Base-by-base conservation (phyloP, 2,329 filamentous ascomycete species). In the Cercospora sp. region DNA sequence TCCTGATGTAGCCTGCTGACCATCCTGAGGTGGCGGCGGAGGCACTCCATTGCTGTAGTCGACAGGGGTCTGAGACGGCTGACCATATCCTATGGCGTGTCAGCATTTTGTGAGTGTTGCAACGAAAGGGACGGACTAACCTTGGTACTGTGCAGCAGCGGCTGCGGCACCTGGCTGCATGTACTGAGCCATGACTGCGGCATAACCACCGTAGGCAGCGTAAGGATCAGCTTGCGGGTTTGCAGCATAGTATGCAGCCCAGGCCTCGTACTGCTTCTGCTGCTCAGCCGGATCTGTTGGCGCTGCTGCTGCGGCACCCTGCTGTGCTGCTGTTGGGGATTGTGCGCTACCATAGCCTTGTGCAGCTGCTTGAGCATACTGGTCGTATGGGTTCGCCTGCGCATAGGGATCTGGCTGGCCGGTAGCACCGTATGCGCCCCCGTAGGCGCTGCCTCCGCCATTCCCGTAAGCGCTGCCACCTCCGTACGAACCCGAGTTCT, bases 171-270 rank as follows among this genome's bases (percentile, higher is more conserved):
- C 51, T 18, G 62, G 62, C 20, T 71, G 67, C 67, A 72, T 69
- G 61, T 73, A 72, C 51, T 70, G 69, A 10, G 68, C 70, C 72
- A 73, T 74, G 45, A 73, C 67, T 18, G 71, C 64, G 10, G 70
- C 74, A 31, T 74, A 97, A 64, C 94, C 94, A 70, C 94, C 94
- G 74, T 95, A 97, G 8, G 91, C 89, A 51, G 93, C 93, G 78
- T 97, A 97, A 0, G 94, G 94, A 76, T 97, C 93, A 70, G 87
- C 83, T 70, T 85, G 85, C 69, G 94, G 94, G 79, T 96, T 95
- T 78, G 93, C 90, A 2, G 91, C 90, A 78, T 96, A 96, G 76
- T 94, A 91, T 18, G 90, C 88, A 63, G 88, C 88, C 78, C 95
- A 95, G 74, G 96, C 91, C 63, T 83, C 71, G 57, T 72, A 71